Evolutionary conservation across 345 rosid genomes (phyloP).

Genomic region (Eucalyptus curtisii): DNA sequence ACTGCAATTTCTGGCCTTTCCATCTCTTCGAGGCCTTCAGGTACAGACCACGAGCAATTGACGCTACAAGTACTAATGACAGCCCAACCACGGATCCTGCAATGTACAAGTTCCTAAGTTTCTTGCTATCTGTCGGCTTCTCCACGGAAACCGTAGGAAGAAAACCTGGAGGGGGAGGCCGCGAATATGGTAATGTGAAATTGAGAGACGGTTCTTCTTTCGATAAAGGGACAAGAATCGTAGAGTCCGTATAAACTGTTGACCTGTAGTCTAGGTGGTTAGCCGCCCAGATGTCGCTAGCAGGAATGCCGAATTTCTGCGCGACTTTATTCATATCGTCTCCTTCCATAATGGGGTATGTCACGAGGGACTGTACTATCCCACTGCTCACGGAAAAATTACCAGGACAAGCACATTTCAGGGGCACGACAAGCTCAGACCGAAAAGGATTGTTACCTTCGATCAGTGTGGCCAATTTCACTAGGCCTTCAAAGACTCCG

Average conservation of each 20-base stretch:
- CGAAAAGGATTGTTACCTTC: conserved; percentile 12
- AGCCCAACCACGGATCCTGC: conserved; percentile 32
- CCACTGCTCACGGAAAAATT: background rate
- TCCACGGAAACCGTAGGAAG: conserved; percentile 18
- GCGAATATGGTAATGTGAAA: conserved; percentile 7
- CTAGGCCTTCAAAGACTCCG: conserved; percentile 27
- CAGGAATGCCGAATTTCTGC: conserved; percentile 15
- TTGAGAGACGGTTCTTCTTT: background rate
- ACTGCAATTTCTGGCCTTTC: conserved; percentile 11
- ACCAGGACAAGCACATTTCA: conserved; percentile 53
- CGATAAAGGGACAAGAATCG: conserved; percentile 31
- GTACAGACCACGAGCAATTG: conserved; percentile 15
- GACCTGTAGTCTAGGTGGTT: conserved; percentile 16
- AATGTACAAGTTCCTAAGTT: conserved; percentile 20
- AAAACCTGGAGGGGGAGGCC: conserved; percentile 27
- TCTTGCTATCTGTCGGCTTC: background rate
- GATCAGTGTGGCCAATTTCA: conserved; percentile 10
- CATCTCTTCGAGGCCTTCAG: conserved; percentile 5
- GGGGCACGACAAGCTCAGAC: conserved; percentile 17
- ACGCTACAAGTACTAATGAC: conserved; percentile 6
- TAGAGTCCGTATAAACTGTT: conserved; percentile 36
- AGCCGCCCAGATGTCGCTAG: conserved; percentile 17
- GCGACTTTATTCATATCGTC: conserved; percentile 8
- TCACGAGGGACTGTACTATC: conserved; percentile 19
- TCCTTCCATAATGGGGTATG: conserved; percentile 38